Evolutionary conservation across 371 early-diverging fungal genomes (phyloP).

Genomic region (Actinomucor elegans): DNA sequence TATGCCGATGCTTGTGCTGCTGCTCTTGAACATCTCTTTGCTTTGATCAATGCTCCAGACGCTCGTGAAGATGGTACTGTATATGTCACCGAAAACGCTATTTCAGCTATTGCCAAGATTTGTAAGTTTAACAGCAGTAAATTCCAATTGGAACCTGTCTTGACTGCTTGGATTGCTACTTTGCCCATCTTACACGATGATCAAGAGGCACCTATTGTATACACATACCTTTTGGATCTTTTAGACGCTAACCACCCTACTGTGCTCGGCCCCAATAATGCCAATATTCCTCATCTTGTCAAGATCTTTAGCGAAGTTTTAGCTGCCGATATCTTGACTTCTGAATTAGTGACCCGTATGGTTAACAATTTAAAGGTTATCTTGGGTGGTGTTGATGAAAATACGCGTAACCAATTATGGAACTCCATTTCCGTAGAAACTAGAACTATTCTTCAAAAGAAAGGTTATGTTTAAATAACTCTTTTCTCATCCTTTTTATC

Average conservation of each 20-base stretch:
- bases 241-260: slow-evolving; percentile 64
- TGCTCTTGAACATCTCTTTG: slow-evolving; percentile 66
- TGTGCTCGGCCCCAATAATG: slow-evolving; percentile 61
- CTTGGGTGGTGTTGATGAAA: slow-evolving; percentile 56
- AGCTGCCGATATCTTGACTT: slow-evolving; percentile 62
- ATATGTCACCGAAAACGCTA: slow-evolving; percentile 87
- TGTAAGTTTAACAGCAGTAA: slow-evolving; percentile 62
- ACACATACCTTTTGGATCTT: slow-evolving; percentile 77
- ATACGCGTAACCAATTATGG: slow-evolving; percentile 66
- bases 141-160: slow-evolving; percentile 63
- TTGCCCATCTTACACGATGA: slow-evolving; percentile 87
- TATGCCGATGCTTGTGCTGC: slow-evolving; percentile 69
- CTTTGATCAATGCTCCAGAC: slow-evolving; percentile 62
- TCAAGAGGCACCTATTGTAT: slow-evolving; percentile 79
- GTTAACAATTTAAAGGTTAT: slow-evolving; percentile 62
- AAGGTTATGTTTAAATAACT: slow-evolving; percentile 49
- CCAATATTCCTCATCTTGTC: slow-evolving; percentile 65
- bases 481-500: not conserved
- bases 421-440: slow-evolving; percentile 65
- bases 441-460: slow-evolving; percentile 65
- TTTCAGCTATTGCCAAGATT: slow-evolving; percentile 89
- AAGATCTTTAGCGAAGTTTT: slow-evolving; percentile 71
- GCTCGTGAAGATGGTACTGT: slow-evolving; percentile 73
- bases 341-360: slow-evolving; percentile 61
- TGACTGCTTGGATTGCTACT: slow-evolving; percentile 75